These are phyloP conservation scores for Pilobolus umbonatus DNA, from an alignment of 192 early-diverging fungal species.

Conservation along the genomic window DNA sequence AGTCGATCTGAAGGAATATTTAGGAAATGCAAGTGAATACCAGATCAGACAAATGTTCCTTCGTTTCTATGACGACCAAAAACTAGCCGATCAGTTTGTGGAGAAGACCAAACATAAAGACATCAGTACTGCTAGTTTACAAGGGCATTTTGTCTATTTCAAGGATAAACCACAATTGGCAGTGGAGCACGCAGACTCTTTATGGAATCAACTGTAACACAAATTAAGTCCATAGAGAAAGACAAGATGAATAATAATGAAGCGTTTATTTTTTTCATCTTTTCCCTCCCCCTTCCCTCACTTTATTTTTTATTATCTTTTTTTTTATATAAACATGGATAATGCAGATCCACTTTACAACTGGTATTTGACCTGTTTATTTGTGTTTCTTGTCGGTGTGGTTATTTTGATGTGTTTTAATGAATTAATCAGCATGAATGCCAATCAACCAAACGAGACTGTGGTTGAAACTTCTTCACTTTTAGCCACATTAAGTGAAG, in stretches of 20 bases:
- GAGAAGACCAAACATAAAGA: conserved; percentile 39
- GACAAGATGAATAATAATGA: not conserved
- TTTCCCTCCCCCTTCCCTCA: not conserved
- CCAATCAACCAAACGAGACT: no score
- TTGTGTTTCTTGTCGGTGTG: conserved; percentile 16
- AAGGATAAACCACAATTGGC: conserved; percentile 73
- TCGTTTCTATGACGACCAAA: conserved; percentile 64
- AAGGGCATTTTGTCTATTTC: conserved; percentile 93
- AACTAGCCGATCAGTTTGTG: conserved; percentile 72
- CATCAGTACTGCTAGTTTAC: conserved; percentile 83
- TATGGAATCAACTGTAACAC: conserved; percentile 23
- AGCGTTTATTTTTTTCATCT: no score
- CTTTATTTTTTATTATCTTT: not conserved
- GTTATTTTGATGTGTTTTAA: conserved; percentile 25
- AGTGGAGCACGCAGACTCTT: conserved; percentile 36
- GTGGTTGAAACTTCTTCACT: conserved; percentile 24
- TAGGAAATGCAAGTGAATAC: conserved; percentile 65
- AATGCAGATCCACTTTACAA: not conserved
- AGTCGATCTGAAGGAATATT: conserved; percentile 68
- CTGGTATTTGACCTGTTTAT: conserved; percentile 23
- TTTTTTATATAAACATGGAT: not conserved
- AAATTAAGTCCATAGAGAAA: not conserved
- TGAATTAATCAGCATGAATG: conserved; percentile 10
- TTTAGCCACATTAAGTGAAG: conserved; percentile 35
- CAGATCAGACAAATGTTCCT: conserved; percentile 74